Percentiles rank a stretch among this genome's conserved stretches.
These are phyloP conservation scores for Fomitopsis pulvina DNA, from an alignment of 768 basidiomycete species.

Conservation along the genomic window DNA sequence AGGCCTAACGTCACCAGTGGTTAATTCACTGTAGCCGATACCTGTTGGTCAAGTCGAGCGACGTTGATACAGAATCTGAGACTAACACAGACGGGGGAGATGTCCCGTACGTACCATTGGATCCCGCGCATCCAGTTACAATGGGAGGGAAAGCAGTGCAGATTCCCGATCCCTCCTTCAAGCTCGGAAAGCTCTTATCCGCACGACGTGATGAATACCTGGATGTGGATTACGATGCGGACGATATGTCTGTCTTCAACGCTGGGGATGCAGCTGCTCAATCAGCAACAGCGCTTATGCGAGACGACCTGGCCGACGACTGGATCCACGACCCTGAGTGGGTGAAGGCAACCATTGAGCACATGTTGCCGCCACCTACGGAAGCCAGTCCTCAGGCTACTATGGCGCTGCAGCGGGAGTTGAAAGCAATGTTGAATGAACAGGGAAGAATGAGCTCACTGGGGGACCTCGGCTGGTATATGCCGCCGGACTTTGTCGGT, in stretches of 20 bases:
- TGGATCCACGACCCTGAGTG: conserved; percentile 51
- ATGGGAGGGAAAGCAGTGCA: conserved; percentile 28
- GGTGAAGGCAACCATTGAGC: conserved; percentile 35
- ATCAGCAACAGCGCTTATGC: not conserved
- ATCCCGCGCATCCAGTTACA: conserved; percentile 40
- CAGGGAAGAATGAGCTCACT: conserved; percentile 42
- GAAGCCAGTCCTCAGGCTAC: conserved; percentile 49
- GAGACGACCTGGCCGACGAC: conserved; percentile 26
- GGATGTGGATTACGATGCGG: conserved; percentile 42
- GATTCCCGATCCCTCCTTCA: conserved; percentile 54
- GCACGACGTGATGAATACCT: conserved; percentile 33
- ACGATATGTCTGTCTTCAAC: conserved; percentile 40
- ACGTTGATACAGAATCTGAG: not conserved
- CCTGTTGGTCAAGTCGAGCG: conserved; percentile 36
- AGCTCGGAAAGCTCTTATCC: conserved; percentile 41
- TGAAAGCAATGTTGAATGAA: conserved; percentile 53
- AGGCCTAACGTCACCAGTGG: not conserved
- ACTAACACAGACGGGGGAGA: not conserved
- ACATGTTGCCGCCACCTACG: conserved; percentile 54
- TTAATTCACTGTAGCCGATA: conserved; percentile 40
- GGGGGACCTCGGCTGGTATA: conserved; percentile 63
- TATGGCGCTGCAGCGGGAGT: conserved; percentile 54
- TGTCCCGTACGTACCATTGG: conserved; percentile 40
- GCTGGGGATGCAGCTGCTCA: not conserved
- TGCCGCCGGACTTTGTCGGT: conserved; percentile 57